These are phyloP conservation scores for Trametes meyenii DNA, from an alignment of 768 basidiomycete genomes.

Conservation along the genomic window DNA sequence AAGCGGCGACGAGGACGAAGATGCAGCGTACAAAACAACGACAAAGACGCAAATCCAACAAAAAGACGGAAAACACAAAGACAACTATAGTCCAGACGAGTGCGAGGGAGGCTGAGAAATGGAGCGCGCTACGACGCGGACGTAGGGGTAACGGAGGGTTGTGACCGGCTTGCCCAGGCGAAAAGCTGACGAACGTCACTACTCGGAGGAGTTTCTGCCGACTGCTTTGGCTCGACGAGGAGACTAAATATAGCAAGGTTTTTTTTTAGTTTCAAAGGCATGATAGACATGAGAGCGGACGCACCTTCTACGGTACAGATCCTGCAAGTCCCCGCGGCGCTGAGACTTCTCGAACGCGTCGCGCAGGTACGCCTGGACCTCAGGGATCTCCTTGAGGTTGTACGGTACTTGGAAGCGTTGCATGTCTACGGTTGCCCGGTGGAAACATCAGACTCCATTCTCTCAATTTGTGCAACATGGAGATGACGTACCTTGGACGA, in stretches of 20 bases:
- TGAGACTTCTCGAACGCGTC: conserved; percentile 74
- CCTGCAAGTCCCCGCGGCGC: conserved; percentile 80
- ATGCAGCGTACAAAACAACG: conserved; percentile 21
- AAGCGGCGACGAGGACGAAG: neutral
- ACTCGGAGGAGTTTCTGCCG: conserved; percentile 64
- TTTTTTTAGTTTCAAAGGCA: neutral
- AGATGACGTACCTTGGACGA: conserved; percentile 69
- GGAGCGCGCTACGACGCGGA: conserved; percentile 34
- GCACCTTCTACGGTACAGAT: conserved; percentile 84
- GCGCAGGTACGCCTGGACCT: conserved; percentile 81
- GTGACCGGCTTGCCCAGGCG: conserved; percentile 72
- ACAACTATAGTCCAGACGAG: neutral
- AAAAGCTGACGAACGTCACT: conserved; percentile 80
- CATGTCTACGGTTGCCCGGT: conserved; percentile 61
- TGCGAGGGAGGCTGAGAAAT: neutral
- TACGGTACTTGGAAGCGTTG: conserved; percentile 90
- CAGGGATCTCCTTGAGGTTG: conserved; percentile 85
- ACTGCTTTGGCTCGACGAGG: conserved; percentile 81
- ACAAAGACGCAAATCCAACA: conserved; percentile 1
- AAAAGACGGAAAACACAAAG: neutral
- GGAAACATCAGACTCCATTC: neutral
- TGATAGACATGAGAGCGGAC: conserved; percentile 23
- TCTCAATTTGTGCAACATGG: neutral
- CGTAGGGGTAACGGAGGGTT: conserved; percentile 41
- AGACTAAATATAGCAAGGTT: conserved; percentile 35